Percentiles rank a stretch among this genome's conserved stretches.
phyloP scores from a whole-genome alignment of 2,329 filamentous ascomycete species.

The Raffaelea ambrosiae region DNA sequence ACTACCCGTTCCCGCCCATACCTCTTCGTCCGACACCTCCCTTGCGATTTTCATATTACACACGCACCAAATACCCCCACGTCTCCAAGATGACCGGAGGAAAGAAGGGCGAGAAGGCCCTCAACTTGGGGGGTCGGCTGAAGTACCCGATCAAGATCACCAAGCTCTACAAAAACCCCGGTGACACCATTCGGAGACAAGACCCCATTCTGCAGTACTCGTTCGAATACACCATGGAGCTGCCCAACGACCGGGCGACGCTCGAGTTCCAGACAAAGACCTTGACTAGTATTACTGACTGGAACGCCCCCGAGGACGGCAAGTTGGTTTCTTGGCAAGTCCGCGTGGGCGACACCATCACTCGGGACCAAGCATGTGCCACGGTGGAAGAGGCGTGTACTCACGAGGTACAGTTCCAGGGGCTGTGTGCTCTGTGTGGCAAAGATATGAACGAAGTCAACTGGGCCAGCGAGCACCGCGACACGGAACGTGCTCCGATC shows the following conservation, averaged over 20 bases:
- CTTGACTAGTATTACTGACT: conserved; percentile 64
- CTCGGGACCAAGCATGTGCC: conserved; percentile 49
- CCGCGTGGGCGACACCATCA: conserved; percentile 54
- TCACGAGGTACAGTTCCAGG: conserved; percentile 85
- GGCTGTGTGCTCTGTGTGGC: conserved; percentile 85
- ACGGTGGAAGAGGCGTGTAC: conserved; percentile 85
- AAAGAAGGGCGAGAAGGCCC: conserved; percentile 17
- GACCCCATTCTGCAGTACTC: conserved; percentile 79
- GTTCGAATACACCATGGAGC: conserved; percentile 70
- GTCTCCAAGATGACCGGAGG: conserved; percentile 9
- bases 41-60: conserved; percentile 7
- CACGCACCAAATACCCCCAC: conserved; percentile 11
- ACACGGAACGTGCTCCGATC: conserved; percentile 81
- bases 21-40: conserved; percentile 5
- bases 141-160: conserved; percentile 92
- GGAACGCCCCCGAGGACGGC: conserved; percentile 78
- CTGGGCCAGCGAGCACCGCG: conserved; percentile 71
- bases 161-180: conserved; percentile 67
- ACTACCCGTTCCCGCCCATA: conserved; percentile 7
- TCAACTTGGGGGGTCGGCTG: conserved; percentile 54
- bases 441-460: conserved; percentile 91
- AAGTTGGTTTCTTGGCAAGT: conserved; percentile 71
- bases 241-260: conserved; percentile 53
- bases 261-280: conserved; percentile 56
- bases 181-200: conserved; percentile 67